Conservation (phyloP, 2,329 filamentous ascomycete genomes). For the Fonsecaea multimorphosa region DNA sequence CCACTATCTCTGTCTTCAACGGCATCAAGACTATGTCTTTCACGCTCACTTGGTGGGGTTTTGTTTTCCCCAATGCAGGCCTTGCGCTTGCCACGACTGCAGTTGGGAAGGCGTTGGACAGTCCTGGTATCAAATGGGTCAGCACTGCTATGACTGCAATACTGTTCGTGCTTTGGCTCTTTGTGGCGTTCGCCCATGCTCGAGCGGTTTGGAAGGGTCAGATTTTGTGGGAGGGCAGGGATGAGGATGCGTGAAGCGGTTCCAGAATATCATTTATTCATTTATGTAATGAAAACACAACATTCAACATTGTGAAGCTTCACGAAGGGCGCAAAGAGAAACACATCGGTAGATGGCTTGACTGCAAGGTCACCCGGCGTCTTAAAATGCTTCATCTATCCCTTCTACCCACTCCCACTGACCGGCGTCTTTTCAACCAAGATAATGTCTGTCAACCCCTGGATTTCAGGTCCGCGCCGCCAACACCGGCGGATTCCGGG, state of each 20-base stretch:
- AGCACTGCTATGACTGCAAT: constrained; percentile 59
- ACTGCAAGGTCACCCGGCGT: no score
- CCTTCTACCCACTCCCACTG: no score
- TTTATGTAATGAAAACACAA: neutral
- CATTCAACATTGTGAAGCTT: neutral
- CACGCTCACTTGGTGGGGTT: constrained; percentile 65
- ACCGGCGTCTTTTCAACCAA: neutral
- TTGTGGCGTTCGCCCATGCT: constrained; percentile 57
- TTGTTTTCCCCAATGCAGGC: constrained; percentile 70
- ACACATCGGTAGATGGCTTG: neutral
- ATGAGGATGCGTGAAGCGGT: constrained; percentile 55
- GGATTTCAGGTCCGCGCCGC: neutral
- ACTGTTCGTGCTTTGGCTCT: constrained; percentile 56
- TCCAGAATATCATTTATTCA: neutral
- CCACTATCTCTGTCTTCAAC: constrained; percentile 9
- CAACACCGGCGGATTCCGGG: neutral
- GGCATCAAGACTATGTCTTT: constrained; percentile 42
- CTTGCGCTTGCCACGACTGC: constrained; percentile 65
- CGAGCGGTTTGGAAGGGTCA: constrained; percentile 58
- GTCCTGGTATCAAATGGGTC: constrained; percentile 58
- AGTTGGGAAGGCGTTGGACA: constrained; percentile 60
- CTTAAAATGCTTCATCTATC: no score
- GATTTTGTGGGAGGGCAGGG: constrained; percentile 65
- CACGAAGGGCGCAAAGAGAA: neutral
- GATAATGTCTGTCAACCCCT: no score